Evolutionary conservation across 108 stramenopile genomes (phyloP).

Genomic region (Stephanodiscus triporus): DNA sequence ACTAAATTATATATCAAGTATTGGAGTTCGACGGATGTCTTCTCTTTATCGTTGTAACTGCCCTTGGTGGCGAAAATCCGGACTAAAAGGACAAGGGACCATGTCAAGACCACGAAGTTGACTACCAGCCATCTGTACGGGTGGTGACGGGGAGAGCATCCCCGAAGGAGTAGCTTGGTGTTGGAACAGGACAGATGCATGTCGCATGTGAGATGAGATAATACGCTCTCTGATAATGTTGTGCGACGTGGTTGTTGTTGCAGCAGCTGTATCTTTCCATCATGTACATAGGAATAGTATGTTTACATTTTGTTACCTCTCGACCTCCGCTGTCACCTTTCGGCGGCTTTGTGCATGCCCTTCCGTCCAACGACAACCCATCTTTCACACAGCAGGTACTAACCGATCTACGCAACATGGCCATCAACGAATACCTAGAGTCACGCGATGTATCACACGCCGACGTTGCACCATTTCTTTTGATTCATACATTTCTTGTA

Average conservation of each 20-base stretch:
- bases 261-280: too few relatives aligned
- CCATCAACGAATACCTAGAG: slow-evolving; percentile 30
- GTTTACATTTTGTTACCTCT: too few relatives aligned
- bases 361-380: too few relatives aligned
- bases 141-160: slow-evolving; percentile 22
- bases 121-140: slow-evolving; percentile 25
- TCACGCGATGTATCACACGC: slow-evolving; percentile 18
- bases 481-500: slow-evolving; percentile 22
- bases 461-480: slow-evolving; percentile 36
- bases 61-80: slow-evolving; percentile 1
- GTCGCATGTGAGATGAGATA: not conserved
- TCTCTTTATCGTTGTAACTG: not conserved
- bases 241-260: too few relatives aligned
- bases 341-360: too few relatives aligned
- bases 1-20: slow-evolving; percentile 32
- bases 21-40: slow-evolving; percentile 5
- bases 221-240: too few relatives aligned
- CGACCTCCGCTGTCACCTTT: too few relatives aligned
- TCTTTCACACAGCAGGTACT: too few relatives aligned
- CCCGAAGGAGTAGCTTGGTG: not conserved
- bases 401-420: slow-evolving; percentile 4
- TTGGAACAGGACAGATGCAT: not conserved
- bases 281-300: too few relatives aligned
- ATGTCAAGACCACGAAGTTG: slow-evolving; percentile 7
- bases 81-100: slow-evolving; percentile 20